Evolutionary conservation across 495 filamentous ascomycete species (phyloP), one percentile per base, ranked within the genome.

Genomic region (Penicillium tannophilum): DNA sequence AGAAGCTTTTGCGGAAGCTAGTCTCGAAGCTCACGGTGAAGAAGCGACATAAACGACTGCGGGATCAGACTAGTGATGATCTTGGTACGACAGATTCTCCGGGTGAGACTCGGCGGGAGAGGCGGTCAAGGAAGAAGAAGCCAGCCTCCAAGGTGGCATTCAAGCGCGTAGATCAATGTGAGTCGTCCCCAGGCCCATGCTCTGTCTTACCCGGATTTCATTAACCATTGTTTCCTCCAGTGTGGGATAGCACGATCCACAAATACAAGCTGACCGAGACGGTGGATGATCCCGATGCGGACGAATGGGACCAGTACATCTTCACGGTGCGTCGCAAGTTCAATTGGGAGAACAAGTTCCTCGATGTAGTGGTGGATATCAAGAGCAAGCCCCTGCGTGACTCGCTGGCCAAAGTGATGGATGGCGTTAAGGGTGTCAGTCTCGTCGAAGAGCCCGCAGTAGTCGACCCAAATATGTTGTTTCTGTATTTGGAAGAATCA

Each of bases 281-380:
- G 12, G 84, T 88, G 16, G 86, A 93, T 58, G 85, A 90, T 55
- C 76, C 80, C 2, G 82, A 84, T 52, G 86, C 85, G 26, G 84
- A 90, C 41, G 88, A 94, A 62, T 95, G 91, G 68, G 88, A 93
- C 62, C 84, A 93, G 58, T 94, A 89, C 68, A 81, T 93, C 45
- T 97, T 97, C 74, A 91, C 90, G 31, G 90, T 96, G 11, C 85
- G 92, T 42, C 86, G 92, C 55, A 88, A 85, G 51, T 95, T 96
- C 66, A 86, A 92, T 67, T 93, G 88, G 86, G 89, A 96, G 64
- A 90, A 91, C 62, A 93, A 93, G 66, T 93, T 92, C 67, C 76
- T 83, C 58, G 82, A 86, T 30, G 94, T 90, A 0, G 78, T 87
- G 24, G 84, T 97, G 36, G 90, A 96, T 64, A 90, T 97, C 72